These are phyloP conservation scores for Lupinus albus DNA, from an alignment of 306 rosid species.

Conservation along the genomic window DNA sequence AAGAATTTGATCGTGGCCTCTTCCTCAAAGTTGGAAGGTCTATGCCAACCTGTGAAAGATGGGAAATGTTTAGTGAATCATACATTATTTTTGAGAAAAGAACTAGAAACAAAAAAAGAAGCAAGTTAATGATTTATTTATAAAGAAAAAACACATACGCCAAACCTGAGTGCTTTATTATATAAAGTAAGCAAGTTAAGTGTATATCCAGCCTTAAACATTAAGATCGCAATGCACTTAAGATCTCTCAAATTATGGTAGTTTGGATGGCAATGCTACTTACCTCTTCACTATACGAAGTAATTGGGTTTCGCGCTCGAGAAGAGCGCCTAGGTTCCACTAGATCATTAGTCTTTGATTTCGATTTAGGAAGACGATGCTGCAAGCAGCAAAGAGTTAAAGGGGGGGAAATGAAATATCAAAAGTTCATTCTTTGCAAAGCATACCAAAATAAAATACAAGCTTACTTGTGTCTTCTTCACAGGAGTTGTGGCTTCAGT, in stretches of 20 bases:
- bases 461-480: slow-evolving; percentile 57
- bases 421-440: background rate
- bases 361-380: slow-evolving; percentile 46
- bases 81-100: background rate
- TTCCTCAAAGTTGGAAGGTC: slow-evolving; percentile 51
- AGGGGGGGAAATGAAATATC: background rate
- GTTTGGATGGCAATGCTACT: slow-evolving; percentile 21
- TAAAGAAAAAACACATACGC: background rate
- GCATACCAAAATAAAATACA: slow-evolving; percentile 11
- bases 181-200: background rate
- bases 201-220: background rate
- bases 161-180: slow-evolving; percentile 1
- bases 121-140: slow-evolving; percentile 1
- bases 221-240: background rate
- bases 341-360: slow-evolving; percentile 31
- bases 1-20: slow-evolving; percentile 55
- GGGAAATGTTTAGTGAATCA: slow-evolving; percentile 2
- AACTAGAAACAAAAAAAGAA: background rate
- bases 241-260: slow-evolving; percentile 1
- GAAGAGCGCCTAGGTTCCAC: slow-evolving; percentile 67
- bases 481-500: slow-evolving; percentile 45
- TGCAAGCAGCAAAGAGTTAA: slow-evolving; percentile 27
- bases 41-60: slow-evolving; percentile 41
- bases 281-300: slow-evolving; percentile 57
- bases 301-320: slow-evolving; percentile 52